Evolutionary conservation across 805 yeast species (phyloP).

Genomic region (Wickerhamomyces mucosus): DNA sequence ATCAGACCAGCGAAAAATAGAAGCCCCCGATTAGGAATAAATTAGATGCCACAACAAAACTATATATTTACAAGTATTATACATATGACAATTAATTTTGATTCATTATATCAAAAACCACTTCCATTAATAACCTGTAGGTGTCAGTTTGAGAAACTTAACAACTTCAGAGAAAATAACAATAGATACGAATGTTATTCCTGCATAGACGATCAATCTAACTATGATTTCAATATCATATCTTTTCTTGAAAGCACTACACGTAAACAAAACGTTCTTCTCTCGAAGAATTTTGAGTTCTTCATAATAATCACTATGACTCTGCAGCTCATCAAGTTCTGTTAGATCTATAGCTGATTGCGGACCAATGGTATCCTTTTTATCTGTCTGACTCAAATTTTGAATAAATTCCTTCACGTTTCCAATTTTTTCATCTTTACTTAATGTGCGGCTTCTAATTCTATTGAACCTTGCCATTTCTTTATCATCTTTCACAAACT

Average conservation of each 20-base stretch:
- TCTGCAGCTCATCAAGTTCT: constrained; percentile 15
- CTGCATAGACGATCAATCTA: constrained; percentile 71
- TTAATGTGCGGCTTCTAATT: constrained; percentile 16
- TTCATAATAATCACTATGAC: constrained; percentile 8
- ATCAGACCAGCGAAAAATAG: no score
- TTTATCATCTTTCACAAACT: constrained; percentile 10
- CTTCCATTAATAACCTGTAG: no score
- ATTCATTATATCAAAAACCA: no score
- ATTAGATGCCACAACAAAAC: no score
- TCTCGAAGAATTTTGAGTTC: constrained; percentile 17
- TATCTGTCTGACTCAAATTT: constrained; percentile 7
- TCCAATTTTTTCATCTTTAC: constrained; percentile 17
- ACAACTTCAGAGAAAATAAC: constrained; percentile 21
- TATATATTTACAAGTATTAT: no score
- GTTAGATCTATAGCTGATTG: constrained; percentile 16
- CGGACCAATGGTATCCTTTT: constrained; percentile 17
- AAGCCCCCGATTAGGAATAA: no score
- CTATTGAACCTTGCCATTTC: constrained; percentile 12
- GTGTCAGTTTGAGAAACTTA: constrained; percentile 8
- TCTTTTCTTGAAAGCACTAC: constrained; percentile 48
- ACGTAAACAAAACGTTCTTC: constrained; percentile 17
- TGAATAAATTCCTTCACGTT: constrained; percentile 11
- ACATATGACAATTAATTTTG: no score
- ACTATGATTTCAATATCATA: constrained; percentile 73
- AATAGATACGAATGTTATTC: constrained; percentile 54